These are phyloP conservation scores for Penicillium lagena DNA, from an alignment of 495 filamentous ascomycete species.

Conservation along the genomic window DNA sequence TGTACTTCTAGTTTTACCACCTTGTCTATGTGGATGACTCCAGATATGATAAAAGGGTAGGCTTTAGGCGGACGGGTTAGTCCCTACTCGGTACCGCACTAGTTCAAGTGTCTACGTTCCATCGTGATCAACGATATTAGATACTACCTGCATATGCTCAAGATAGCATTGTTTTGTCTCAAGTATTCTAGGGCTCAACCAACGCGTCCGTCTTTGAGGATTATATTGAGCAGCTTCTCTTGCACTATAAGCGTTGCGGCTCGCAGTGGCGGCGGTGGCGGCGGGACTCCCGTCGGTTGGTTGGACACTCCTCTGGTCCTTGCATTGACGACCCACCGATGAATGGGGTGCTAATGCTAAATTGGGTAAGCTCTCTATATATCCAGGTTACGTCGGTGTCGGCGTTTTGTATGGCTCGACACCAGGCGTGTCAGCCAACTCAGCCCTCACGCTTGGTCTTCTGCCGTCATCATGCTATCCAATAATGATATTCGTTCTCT, in stretches of 20 bases:
- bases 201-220: constrained; percentile 31
- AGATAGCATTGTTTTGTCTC: constrained; percentile 27
- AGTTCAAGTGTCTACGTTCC: constrained; percentile 23
- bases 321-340: not conserved
- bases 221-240: constrained; percentile 36
- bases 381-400: too few relatives aligned
- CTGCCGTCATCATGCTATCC: too few relatives aligned
- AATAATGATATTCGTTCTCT: too few relatives aligned
- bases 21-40: not conserved
- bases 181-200: constrained; percentile 30
- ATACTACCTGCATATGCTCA: constrained; percentile 36
- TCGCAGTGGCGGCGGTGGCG: too few relatives aligned
- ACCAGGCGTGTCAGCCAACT: too few relatives aligned
- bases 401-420: too few relatives aligned
- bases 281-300: too few relatives aligned
- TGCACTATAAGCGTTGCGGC: too few relatives aligned
- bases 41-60: constrained; percentile 8
- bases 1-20: constrained; percentile 18
- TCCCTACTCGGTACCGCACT: constrained; percentile 23
- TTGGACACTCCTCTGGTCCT: too few relatives aligned
- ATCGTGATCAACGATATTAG: constrained; percentile 24
- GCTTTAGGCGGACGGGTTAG: constrained; percentile 24
- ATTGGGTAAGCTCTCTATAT: too few relatives aligned
- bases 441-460: too few relatives aligned
- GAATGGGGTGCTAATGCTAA: too few relatives aligned